These are phyloP conservation scores for Globisporangium polare DNA, from an alignment of 352 stramenopile genomes.

Conservation along the genomic window DNA sequence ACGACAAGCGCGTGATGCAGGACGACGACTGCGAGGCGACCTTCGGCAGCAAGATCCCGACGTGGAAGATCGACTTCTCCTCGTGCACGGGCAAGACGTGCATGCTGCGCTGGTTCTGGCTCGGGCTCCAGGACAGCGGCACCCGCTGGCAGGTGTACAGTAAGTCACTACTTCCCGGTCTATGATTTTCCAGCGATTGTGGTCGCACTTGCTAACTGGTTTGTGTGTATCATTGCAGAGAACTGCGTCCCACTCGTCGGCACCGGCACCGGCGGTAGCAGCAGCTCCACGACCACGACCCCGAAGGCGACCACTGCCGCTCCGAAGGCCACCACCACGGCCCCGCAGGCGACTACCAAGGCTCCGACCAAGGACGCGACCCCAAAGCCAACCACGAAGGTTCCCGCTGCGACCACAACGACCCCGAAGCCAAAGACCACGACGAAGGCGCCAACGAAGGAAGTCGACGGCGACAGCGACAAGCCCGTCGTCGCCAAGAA, in stretches of 20 bases:
- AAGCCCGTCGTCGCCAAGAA: neutral
- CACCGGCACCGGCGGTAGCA: neutral
- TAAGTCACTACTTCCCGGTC: neutral
- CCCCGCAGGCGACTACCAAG: neutral
- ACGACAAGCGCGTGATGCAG: too few species aligned
- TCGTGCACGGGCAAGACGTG: conserved; percentile 4
- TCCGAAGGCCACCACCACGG: neutral
- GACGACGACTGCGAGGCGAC: conserved; percentile 1
- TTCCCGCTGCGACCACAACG: too few species aligned
- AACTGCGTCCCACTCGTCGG: neutral
- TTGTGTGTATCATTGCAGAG: neutral
- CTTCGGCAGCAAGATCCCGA: conserved; percentile 2
- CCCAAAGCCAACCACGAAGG: neutral
- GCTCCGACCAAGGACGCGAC: neutral
- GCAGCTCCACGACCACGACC: neutral
- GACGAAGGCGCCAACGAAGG: too few species aligned
- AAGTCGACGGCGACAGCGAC: neutral
- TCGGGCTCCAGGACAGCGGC: neutral
- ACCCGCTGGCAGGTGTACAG: neutral
- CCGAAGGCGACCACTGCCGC: neutral
- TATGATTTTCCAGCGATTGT: neutral
- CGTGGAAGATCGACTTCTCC: conserved; percentile 6
- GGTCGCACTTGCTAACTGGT: neutral
- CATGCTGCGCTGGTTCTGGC: conserved; percentile 1
- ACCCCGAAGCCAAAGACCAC: too few species aligned